Conservation (phyloP, 2,329 filamentous ascomycete genomes). For the Bipolaris victoriae region DNA sequence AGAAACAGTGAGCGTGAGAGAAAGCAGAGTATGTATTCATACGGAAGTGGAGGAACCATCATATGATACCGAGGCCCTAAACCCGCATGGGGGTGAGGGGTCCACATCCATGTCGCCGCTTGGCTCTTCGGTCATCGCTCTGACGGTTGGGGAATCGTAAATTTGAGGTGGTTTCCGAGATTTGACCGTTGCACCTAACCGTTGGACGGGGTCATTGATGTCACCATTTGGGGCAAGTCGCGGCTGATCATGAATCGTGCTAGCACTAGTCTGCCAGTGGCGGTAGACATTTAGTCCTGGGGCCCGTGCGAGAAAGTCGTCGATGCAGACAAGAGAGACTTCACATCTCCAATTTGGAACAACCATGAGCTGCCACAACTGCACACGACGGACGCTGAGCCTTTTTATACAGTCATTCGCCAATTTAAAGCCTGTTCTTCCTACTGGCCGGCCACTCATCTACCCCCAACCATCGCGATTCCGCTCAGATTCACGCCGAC, state of each 20-base stretch:
- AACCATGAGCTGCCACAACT: slow-evolving; percentile 40
- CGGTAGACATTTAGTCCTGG: neutral
- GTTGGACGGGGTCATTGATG: slow-evolving; percentile 17
- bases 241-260: neutral
- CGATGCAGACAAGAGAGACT: slow-evolving; percentile 13
- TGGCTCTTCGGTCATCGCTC: slow-evolving; percentile 10
- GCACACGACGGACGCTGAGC: slow-evolving; percentile 30
- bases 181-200: neutral
- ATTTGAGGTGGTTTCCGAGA: neutral
- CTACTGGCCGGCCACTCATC: slow-evolving; percentile 11
- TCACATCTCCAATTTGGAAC: slow-evolving; percentile 2
- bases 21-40: slow-evolving; percentile 4
- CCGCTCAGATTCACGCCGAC: slow-evolving; percentile 20
- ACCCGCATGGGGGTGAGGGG: slow-evolving; percentile 14
- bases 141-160: neutral
- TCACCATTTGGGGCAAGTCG: slow-evolving; percentile 11
- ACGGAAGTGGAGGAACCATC: slow-evolving; percentile 21
- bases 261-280: neutral
- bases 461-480: slow-evolving; percentile 20
- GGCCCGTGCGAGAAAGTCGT: slow-evolving; percentile 24
- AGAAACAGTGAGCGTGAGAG: neutral
- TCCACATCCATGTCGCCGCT: slow-evolving; percentile 24
- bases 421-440: slow-evolving; percentile 3
- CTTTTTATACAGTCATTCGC: slow-evolving; percentile 31
- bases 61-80: slow-evolving; percentile 43